Evolutionary conservation across 495 filamentous ascomycete genomes (phyloP), one percentile per base, ranked within the genome.

Genomic region (Penicillium macrosclerotiorum): DNA sequence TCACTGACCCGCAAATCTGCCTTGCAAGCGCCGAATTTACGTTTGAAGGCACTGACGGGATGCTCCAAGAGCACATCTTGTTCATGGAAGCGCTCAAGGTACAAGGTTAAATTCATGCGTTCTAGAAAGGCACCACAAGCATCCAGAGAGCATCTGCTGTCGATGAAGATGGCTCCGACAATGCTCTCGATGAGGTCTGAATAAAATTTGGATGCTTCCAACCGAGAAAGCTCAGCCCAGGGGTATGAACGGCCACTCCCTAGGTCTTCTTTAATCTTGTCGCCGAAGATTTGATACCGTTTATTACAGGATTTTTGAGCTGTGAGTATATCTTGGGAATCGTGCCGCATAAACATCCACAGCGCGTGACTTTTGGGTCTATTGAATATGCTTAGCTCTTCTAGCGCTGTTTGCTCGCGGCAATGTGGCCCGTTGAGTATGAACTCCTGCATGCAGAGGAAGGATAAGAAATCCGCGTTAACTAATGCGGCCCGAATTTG

Each of bases 131-230:
- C 40, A 34, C 69, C 66, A 49, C 82, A 85, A 1, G 46, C 63
- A 1, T 57, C 65, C 26, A 87, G 51, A 2, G 72, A 67, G 12
- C 83, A 84, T 3, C 54, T 40, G 1, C 80, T 83, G 61, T 93
- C 89, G 42, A 91, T 70, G 69, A 80, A 94, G 1, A 91, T 73
- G 8, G 89, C 89, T 3, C 85, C 89, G 2, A 93, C 59, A 8
- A 90, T 48, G 27, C 70, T 74, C 72, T 94, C 89, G 32, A 93
- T 73, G 8, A 92, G 63, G 57, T 93, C 89, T 1, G 83, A 88
- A 60, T 83, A 82, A 67, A 85, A 84, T 19, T 37, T 37, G 34
- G 34, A 37, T 37, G 34, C 17, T 20, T 19, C 17, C 19, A 37
- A 13, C 34, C 75, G 68, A 1, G 75, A 63, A 14, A 94, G 76